Conservation (phyloP, 1,284 basidiomycete species). For the Chondrostereum purpureum region DNA sequence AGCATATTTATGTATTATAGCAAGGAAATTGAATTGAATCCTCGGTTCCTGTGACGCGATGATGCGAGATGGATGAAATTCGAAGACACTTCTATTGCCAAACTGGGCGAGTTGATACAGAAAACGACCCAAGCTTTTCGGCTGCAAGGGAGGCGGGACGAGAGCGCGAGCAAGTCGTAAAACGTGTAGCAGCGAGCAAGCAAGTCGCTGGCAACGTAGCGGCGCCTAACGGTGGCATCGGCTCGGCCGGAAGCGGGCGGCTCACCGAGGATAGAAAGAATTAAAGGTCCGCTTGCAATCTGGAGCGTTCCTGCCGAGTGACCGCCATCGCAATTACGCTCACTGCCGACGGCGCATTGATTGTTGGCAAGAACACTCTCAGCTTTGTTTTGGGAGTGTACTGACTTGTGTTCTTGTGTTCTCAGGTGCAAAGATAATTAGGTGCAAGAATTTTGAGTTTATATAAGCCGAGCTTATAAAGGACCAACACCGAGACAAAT, state of each 20-base stretch:
- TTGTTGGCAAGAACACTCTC: too few relatives aligned
- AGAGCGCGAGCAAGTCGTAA: not conserved
- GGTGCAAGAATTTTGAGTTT: not conserved
- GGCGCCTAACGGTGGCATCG: too few relatives aligned
- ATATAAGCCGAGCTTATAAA: conserved; percentile 23
- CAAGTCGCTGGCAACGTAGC: not conserved
- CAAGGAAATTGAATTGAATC: conserved; percentile 1
- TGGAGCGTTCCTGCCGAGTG: not conserved
- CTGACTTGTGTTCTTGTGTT: too few relatives aligned
- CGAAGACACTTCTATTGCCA: not conserved
- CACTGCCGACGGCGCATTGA: not conserved
- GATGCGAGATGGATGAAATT: not conserved
- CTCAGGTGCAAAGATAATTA: not conserved
- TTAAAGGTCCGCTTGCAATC: not conserved
- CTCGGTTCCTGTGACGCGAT: not conserved
- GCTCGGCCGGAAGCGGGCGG: too few relatives aligned
- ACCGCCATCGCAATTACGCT: not conserved
- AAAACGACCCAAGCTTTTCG: not conserved
- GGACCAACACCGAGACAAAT: conserved; percentile 27
- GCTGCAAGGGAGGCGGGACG: not conserved
- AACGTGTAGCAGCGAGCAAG: not conserved
- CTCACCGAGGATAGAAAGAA: too few relatives aligned
- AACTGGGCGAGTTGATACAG: not conserved
- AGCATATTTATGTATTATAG: too few relatives aligned
- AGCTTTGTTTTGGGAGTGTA: too few relatives aligned